phyloP scores from a whole-genome alignment of 768 basidiomycete species.

The Tylopilus sp. region DNA sequence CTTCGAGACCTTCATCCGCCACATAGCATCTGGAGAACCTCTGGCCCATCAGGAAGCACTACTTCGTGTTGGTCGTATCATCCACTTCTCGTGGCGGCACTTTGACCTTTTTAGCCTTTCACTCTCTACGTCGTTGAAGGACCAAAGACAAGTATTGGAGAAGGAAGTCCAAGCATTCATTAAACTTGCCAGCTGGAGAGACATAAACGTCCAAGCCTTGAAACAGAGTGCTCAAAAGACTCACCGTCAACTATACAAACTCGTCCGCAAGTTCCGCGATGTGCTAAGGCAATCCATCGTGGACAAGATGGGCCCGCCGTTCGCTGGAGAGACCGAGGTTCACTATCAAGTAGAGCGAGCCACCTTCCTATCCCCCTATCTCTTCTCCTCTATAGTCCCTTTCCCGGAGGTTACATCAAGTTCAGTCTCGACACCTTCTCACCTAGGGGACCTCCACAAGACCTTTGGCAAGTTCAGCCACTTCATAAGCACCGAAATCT shows the following conservation, averaged over 20 bases:
- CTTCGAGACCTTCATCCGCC: conserved; percentile 54
- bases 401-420: background rate
- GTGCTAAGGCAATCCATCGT: conserved; percentile 70
- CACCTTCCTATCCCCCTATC: background rate
- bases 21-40: conserved; percentile 34
- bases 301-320: conserved; percentile 36
- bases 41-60: conserved; percentile 35
- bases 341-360: conserved; percentile 8
- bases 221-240: conserved; percentile 88
- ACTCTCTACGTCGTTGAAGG: conserved; percentile 46
- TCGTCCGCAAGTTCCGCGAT: conserved; percentile 89
- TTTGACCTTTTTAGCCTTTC: conserved; percentile 57
- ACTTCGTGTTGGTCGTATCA: conserved; percentile 50
- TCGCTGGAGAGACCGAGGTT: conserved; percentile 37
- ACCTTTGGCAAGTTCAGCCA: conserved; percentile 51
- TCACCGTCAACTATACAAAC: conserved; percentile 88
- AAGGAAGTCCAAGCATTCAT: conserved; percentile 81
- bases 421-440: conserved; percentile 22
- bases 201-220: conserved; percentile 91
- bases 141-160: conserved; percentile 63
- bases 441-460: conserved; percentile 46
- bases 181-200: conserved; percentile 98
- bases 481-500: conserved; percentile 43
- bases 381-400: background rate
- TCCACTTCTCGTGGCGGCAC: conserved; percentile 58